A percentile compares a stretch with the other conserved stretches of the same genome.
Conservation (phyloP, 2,329 filamentous ascomycete species). For the Seiridium unicorne region DNA sequence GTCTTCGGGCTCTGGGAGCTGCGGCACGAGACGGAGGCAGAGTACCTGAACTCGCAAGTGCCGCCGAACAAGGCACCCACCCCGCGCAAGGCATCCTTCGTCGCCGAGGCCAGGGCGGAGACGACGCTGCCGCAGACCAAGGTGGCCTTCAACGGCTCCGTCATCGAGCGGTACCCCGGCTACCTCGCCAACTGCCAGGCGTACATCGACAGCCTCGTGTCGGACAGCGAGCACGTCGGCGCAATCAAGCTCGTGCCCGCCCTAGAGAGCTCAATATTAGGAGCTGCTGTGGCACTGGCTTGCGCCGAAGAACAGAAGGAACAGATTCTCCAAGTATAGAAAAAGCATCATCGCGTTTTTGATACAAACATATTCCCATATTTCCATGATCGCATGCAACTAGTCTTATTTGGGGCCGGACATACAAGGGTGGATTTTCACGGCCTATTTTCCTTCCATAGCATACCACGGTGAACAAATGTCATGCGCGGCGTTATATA, state of each 20-base stretch:
- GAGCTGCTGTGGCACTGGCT: constrained; percentile 70
- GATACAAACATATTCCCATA: too few relatives aligned
- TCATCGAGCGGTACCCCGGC: constrained; percentile 74
- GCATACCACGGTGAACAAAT: too few relatives aligned
- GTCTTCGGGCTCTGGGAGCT: constrained; percentile 60
- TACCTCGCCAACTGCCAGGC: constrained; percentile 63
- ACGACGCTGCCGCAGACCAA: constrained; percentile 45
- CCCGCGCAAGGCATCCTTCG: constrained; percentile 27
- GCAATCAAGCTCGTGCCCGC: constrained; percentile 65
- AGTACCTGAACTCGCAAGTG: constrained; percentile 24
- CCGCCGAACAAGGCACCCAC: background rate
- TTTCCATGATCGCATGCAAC: too few relatives aligned
- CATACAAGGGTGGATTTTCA: too few relatives aligned
- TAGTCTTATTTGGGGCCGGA: too few relatives aligned
- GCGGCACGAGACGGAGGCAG: constrained; percentile 44
- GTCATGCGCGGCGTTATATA: too few relatives aligned
- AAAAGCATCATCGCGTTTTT: background rate
- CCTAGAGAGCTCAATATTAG: constrained; percentile 71
- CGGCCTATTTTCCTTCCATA: too few relatives aligned
- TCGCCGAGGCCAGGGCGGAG: constrained; percentile 50
- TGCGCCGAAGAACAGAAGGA: constrained; percentile 25
- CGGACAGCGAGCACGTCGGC: constrained; percentile 32
- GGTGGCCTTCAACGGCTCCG: constrained; percentile 77
- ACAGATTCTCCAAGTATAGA: too few relatives aligned
- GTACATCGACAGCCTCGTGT: constrained; percentile 60